Base-by-base conservation (phyloP, 2,329 filamentous ascomycete genomes). In the Pochonia chlamydosporia region DNA sequence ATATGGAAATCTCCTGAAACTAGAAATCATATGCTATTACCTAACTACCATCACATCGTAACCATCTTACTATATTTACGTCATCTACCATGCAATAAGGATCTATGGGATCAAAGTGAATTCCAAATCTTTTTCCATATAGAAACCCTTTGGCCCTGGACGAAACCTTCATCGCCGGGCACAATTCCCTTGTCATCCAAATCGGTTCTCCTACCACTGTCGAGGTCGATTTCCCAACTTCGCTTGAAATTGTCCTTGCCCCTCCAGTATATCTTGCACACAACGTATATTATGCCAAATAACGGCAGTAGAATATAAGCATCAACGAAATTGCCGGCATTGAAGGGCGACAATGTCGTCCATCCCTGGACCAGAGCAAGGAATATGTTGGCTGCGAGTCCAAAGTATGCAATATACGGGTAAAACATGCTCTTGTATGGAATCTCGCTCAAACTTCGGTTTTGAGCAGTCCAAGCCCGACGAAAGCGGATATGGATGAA, bases 401-500 rank as follows among this genome's bases (percentile, higher is more conserved):
- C 80, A 50, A 82, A 78, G 57, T 79, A 84, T 0, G 81, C 76
- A 44, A 76, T 76, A 59, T 70, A 80, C 0, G 80, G 81, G 49
- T 79, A 82, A 46, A 66, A 67, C 35, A 75, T 57, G 2, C 78
- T 75, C 43, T 69, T 63, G 61, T 79, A 84, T 0, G 81, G 80
- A 10, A 84, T 65, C 42, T 77, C 74, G 14, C 70, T 67, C 21
- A 74, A 61, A 25, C 63, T 67, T 48, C 82, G 72, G 1, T 81
- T 80, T 59, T 86, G 82, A 0, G 63, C 65, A 9, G 63, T 58
- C 81, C 81, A 84, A 0, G 82, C 84, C 9, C 72, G 63, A 28
- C 85, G 81, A 63, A 89, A 88, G 21, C 84, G 81, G 50, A 89
- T 82, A 57, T 89, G 85, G 3, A 80, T 85, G 56, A 86, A 78